Conservation (phyloP, 2,329 filamentous ascomycete genomes). For the Tympanopsis confertula region DNA sequence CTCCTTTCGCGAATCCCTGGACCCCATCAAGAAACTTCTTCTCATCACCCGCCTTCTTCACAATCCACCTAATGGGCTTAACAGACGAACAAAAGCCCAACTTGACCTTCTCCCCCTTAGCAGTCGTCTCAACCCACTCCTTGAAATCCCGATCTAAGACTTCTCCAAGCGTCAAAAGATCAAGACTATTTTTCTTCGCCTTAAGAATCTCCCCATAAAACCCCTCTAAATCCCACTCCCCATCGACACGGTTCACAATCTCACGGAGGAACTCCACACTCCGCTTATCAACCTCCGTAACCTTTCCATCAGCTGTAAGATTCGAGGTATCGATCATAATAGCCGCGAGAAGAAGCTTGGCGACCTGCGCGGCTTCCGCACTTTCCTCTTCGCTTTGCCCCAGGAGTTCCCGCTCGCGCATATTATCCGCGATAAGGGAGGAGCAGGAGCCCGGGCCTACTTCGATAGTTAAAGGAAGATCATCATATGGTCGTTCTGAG, state of each 20-base stretch:
- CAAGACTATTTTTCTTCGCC: conserved; percentile 42
- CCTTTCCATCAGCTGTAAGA: conserved; percentile 28
- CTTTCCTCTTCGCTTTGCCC: conserved; percentile 3
- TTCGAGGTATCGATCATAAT: conserved; percentile 36
- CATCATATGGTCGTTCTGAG: too few species aligned
- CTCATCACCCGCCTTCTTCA: conserved; percentile 32
- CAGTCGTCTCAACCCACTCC: conserved; percentile 35
- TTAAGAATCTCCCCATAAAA: conserved; percentile 38
- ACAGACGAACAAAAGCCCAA: conserved; percentile 49
- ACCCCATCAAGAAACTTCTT: conserved; percentile 28
- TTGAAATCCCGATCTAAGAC: conserved; percentile 54
- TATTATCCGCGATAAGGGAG: not conserved
- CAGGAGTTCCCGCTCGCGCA: not conserved
- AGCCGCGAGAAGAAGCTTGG: conserved; percentile 30
- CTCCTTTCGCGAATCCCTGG: conserved; percentile 13
- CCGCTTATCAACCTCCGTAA: conserved; percentile 29
- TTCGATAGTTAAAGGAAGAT: too few species aligned
- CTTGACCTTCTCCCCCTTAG: conserved; percentile 18
- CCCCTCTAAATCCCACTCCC: conserved; percentile 31
- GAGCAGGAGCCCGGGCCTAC: not conserved
- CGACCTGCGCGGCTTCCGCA: conserved; percentile 29
- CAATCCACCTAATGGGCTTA: conserved; percentile 38
- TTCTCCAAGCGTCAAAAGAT: conserved; percentile 36
- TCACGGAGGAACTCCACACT: conserved; percentile 15
- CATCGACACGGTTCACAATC: not conserved